A percentile compares a stretch with the other conserved stretches of the same genome.
phyloP scores from a whole-genome alignment of 1,284 basidiomycete species.

The Mycocalia duriaeana region DNA sequence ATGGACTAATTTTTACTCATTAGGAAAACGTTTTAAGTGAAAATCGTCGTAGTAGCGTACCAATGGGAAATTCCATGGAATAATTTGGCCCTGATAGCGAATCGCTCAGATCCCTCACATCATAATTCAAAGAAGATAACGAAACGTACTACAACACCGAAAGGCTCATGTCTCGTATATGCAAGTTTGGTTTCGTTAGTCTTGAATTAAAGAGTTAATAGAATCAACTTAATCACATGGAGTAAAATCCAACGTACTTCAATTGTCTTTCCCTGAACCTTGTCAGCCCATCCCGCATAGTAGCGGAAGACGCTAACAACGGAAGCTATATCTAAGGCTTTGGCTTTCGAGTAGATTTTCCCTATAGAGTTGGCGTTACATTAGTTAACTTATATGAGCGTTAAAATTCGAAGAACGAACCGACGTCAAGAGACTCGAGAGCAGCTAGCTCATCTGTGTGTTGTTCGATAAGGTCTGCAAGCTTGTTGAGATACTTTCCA shows the following conservation, averaged over 20 bases:
- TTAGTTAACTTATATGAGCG: too few relatives aligned
- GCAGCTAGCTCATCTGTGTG: slow-evolving; percentile 67
- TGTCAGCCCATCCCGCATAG: slow-evolving; percentile 53
- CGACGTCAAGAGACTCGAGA: slow-evolving; percentile 68
- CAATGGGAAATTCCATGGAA: slow-evolving; percentile 57
- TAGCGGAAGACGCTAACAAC: slow-evolving; percentile 43
- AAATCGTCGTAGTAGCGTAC: slow-evolving; percentile 22
- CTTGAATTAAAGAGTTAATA: slow-evolving; percentile 21
- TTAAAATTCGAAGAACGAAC: slow-evolving; percentile 15
- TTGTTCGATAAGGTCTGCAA: slow-evolving; percentile 73
- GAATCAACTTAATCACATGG: not conserved
- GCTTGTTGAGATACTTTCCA: slow-evolving; percentile 56
- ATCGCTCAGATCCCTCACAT: too few relatives aligned
- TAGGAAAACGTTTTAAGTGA: too few relatives aligned
- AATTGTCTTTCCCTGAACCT: slow-evolving; percentile 61
- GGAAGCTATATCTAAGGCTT: slow-evolving; percentile 44
- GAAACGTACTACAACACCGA: slow-evolving; percentile 61
- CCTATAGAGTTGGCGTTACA: too few relatives aligned
- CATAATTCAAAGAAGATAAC: too few relatives aligned
- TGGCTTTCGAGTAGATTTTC: slow-evolving; percentile 51
- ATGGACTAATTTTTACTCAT: too few relatives aligned
- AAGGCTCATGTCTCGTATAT: slow-evolving; percentile 84
- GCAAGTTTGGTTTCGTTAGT: slow-evolving; percentile 59
- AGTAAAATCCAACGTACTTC: slow-evolving; percentile 28
- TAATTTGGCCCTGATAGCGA: slow-evolving; percentile 55